These are phyloP conservation scores for Arthrobotrys iridis DNA, from an alignment of 2,329 filamentous ascomycete genomes.

Conservation along the genomic window DNA sequence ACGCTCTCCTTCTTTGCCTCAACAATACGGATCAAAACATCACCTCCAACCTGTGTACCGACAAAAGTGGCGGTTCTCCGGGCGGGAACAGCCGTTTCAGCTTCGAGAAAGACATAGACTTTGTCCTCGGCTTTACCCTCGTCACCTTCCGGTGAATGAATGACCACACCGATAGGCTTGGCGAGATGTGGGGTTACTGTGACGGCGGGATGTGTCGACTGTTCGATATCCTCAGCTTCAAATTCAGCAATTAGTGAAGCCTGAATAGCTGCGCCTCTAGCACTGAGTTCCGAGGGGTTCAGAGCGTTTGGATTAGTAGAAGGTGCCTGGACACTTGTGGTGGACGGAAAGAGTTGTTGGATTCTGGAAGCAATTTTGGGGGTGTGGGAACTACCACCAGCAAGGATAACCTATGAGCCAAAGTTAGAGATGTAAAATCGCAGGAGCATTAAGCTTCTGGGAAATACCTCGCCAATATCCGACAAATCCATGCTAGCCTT, in stretches of 20 bases:
- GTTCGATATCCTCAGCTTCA: constrained; percentile 90
- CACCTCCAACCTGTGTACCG: constrained; percentile 81
- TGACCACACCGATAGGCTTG: constrained; percentile 87
- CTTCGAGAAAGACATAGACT: constrained; percentile 82
- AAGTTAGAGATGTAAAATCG: constrained; percentile 14
- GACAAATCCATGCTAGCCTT: constrained; percentile 92
- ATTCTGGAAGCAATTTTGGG: constrained; percentile 89
- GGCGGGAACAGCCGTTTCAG: constrained; percentile 89
- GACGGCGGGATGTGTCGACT: constrained; percentile 93
- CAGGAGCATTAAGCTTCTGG: constrained; percentile 13
- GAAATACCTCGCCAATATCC: constrained; percentile 79
- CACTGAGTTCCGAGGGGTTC: constrained; percentile 91
- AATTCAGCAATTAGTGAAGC: constrained; percentile 94
- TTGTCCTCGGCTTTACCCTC: constrained; percentile 66
- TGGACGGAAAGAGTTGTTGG: constrained; percentile 79
- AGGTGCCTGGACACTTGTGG: constrained; percentile 81
- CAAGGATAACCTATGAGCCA: constrained; percentile 75
- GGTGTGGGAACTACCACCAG: constrained; percentile 90
- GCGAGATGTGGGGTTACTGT: constrained; percentile 91
- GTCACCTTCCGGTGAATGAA: constrained; percentile 68
- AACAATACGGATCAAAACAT: constrained; percentile 86
- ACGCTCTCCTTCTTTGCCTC: constrained; percentile 93
- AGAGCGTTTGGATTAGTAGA: constrained; percentile 79
- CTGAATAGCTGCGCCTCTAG: constrained; percentile 92
- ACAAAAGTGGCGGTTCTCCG: constrained; percentile 82